Evolutionary conservation across 2,329 filamentous ascomycete species (phyloP).

Genomic region (Phoma sp.): DNA sequence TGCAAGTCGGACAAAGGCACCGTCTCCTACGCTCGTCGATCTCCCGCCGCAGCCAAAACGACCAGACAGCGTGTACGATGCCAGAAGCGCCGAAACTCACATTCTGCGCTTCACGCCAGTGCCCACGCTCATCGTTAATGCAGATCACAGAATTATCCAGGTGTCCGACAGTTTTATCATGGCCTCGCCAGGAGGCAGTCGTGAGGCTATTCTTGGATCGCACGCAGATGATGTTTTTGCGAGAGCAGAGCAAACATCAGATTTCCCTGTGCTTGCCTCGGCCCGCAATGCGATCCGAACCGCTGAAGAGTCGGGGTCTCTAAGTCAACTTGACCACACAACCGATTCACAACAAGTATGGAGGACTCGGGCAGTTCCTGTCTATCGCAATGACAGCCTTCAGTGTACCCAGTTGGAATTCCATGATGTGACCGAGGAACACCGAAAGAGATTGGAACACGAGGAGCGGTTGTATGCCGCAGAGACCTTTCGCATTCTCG

Average conservation of each 20-base stretch:
- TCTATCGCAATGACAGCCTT: conserved; percentile 49
- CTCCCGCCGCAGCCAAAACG: conserved; percentile 20
- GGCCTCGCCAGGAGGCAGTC: conserved; percentile 38
- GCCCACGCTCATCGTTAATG: conserved; percentile 38
- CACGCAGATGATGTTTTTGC: conserved; percentile 50
- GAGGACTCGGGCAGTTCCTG: conserved; percentile 51
- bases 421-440: conserved; percentile 46
- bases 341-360: conserved; percentile 32
- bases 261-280: conserved; percentile 45
- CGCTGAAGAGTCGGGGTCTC: conserved; percentile 45
- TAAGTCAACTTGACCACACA: conserved; percentile 45
- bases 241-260: conserved; percentile 30
- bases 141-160: conserved; percentile 61
- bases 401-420: conserved; percentile 53
- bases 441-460: conserved; percentile 44
- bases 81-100: conserved; percentile 20
- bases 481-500: conserved; percentile 65
- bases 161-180: conserved; percentile 53
- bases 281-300: conserved; percentile 47
- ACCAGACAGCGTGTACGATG: conserved; percentile 14
- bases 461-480: conserved; percentile 54
- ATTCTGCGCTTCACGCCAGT: conserved; percentile 51
- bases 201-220: conserved; percentile 45
- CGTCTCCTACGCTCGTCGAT: conserved; percentile 20
- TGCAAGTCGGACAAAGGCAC: conserved; percentile 12